Evolutionary conservation across 2,329 filamentous ascomycete genomes (phyloP).

Genomic region (Diplodia seriata): DNA sequence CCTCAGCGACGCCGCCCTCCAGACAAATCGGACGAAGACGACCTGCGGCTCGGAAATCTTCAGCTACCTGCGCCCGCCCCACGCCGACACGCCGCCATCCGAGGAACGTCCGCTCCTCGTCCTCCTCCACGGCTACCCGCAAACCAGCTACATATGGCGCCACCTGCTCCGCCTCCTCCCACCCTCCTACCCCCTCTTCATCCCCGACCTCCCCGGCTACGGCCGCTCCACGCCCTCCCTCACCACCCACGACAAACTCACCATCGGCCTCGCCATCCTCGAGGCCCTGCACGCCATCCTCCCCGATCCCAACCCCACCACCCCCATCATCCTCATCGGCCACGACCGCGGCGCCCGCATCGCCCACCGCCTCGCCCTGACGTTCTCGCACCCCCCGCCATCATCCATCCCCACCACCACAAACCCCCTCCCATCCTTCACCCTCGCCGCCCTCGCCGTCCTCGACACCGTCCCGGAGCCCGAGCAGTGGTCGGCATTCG

Average conservation of each 20-base stretch:
- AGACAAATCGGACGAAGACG: slow-evolving; percentile 1
- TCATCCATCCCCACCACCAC: background rate
- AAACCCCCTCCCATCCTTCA: background rate
- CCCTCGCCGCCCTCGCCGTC: background rate
- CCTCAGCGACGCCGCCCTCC: background rate
- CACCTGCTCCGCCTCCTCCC: slow-evolving; percentile 43
- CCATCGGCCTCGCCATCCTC: slow-evolving; percentile 40
- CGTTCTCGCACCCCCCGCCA: slow-evolving; percentile 35
- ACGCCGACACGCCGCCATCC: background rate
- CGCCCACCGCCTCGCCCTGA: slow-evolving; percentile 61
- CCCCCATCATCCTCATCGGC: slow-evolving; percentile 53
- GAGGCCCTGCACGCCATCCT: slow-evolving; percentile 40
- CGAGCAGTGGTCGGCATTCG: slow-evolving; percentile 57
- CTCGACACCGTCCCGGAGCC: slow-evolving; percentile 63
- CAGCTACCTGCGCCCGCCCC: background rate
- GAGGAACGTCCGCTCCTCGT: background rate
- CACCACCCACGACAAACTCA: slow-evolving; percentile 39
- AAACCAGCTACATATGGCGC: slow-evolving; percentile 4
- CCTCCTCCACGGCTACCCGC: slow-evolving; percentile 3
- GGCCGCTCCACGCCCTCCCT: slow-evolving; percentile 34
- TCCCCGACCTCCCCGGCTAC: slow-evolving; percentile 45
- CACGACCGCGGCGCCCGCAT: slow-evolving; percentile 66
- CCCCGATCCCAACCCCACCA: slow-evolving; percentile 17
- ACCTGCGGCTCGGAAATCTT: slow-evolving; percentile 2
- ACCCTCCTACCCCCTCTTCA: slow-evolving; percentile 40